A percentile compares a stretch with the other conserved stretches of the same genome.
phyloP scores from a whole-genome alignment of 108 stramenopile genomes.

The Pseudonitzschia multiseries region DNA sequence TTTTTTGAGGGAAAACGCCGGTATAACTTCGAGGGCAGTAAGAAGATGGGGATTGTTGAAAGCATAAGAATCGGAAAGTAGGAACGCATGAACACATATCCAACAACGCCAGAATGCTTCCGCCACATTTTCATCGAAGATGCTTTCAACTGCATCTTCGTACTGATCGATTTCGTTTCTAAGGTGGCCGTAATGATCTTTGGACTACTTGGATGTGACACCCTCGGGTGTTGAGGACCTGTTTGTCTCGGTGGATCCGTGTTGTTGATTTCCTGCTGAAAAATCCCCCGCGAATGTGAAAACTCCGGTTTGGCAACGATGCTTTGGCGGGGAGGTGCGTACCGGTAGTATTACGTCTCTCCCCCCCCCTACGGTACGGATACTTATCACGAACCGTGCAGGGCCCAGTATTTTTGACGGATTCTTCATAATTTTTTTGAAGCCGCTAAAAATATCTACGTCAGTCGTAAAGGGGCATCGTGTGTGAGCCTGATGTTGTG shows the following conservation, averaged over 20 bases:
- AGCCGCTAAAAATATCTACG: background rate
- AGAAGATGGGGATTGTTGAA: no score
- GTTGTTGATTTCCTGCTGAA: background rate
- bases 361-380: no score
- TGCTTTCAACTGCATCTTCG: background rate
- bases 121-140: background rate
- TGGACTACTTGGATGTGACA: background rate
- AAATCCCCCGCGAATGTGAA: background rate
- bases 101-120: background rate
- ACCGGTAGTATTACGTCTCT: no score
- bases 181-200: background rate
- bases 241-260: background rate
- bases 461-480: background rate
- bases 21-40: background rate
- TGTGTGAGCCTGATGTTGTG: no score
- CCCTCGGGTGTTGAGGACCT: background rate
- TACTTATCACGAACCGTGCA: no score
- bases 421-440: background rate
- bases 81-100: background rate
- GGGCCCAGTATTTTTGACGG: no score
- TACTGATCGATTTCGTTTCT: background rate
- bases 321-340: background rate
- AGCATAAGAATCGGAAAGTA: constrained; percentile 1
- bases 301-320: background rate
- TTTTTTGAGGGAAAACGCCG: background rate